These are phyloP conservation scores for Tubosaeta sp. DNA, from an alignment of 768 basidiomycete species.

Conservation along the genomic window DNA sequence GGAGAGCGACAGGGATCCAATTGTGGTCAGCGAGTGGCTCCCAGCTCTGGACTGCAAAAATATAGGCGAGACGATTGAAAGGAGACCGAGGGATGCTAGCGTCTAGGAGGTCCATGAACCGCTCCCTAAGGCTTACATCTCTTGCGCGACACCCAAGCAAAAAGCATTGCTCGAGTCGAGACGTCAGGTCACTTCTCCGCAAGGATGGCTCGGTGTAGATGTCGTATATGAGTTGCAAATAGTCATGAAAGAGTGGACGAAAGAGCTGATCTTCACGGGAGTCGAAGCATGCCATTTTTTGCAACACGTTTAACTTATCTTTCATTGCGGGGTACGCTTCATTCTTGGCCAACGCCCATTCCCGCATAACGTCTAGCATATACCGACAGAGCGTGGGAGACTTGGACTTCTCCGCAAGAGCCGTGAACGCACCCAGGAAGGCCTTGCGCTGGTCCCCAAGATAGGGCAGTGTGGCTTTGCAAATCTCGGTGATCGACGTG, in stretches of 20 bases:
- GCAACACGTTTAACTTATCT: conserved; percentile 86
- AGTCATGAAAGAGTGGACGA: conserved; percentile 74
- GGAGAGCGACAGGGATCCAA: conserved; percentile 90
- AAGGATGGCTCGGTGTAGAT: conserved; percentile 87
- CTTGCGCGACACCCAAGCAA: conserved; percentile 85
- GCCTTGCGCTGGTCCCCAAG: conserved; percentile 84
- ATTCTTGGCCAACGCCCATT: conserved; percentile 85
- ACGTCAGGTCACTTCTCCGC: conserved; percentile 89
- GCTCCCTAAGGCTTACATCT: conserved; percentile 71
- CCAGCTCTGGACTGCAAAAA: conserved; percentile 93
- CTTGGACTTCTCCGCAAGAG: conserved; percentile 87
- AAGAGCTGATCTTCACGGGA: conserved; percentile 74
- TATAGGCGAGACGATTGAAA: conserved; percentile 77
- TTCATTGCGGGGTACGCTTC: conserved; percentile 90
- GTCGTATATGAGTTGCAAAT: conserved; percentile 86
- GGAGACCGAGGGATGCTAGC: conserved; percentile 82
- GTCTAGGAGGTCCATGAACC: conserved; percentile 89
- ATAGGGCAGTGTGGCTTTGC: conserved; percentile 71
- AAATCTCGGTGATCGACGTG: conserved; percentile 82
- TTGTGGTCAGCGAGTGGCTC: conserved; percentile 87
- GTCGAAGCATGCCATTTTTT: conserved; percentile 86
- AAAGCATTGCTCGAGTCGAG: conserved; percentile 89
- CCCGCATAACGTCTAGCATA: conserved; percentile 78
- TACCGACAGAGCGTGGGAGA: conserved; percentile 74
- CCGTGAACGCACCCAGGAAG: conserved; percentile 71